Conservation (phyloP, 108 stramenopile species). For the Chaetoceros tenuissimus region DNA sequence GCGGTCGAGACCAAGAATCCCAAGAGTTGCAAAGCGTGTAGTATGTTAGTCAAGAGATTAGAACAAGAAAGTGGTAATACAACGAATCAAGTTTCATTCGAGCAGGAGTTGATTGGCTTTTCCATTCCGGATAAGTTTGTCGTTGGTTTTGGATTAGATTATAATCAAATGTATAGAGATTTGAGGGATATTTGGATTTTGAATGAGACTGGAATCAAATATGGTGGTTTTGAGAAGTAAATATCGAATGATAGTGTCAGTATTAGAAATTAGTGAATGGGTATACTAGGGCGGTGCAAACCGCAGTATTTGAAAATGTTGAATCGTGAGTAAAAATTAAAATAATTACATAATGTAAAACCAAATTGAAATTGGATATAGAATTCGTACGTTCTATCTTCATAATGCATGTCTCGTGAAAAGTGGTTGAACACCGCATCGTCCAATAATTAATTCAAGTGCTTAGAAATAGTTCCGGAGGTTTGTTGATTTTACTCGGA, state of each 20-base stretch:
- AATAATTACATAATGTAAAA: too few relatives aligned
- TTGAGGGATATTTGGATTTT: constrained; percentile 52
- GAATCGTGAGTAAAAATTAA: too few relatives aligned
- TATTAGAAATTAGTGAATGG: too few relatives aligned
- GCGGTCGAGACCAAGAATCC: constrained; percentile 18
- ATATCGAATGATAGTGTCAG: not conserved
- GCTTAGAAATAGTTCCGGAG: too few relatives aligned
- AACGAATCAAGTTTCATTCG: not conserved
- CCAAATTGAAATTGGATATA: too few relatives aligned
- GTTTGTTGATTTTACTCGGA: too few relatives aligned
- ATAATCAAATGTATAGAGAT: constrained; percentile 58
- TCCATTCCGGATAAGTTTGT: constrained; percentile 57
- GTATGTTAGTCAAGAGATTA: constrained; percentile 39
- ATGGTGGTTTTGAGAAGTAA: constrained; percentile 12
- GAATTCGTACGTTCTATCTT: too few relatives aligned
- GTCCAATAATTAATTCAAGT: too few relatives aligned
- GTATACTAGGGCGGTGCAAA: too few relatives aligned
- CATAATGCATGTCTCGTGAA: too few relatives aligned
- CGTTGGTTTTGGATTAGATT: constrained; percentile 58
- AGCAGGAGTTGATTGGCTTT: constrained; percentile 53
- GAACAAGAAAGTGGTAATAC: constrained; percentile 6
- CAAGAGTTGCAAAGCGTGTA: constrained; percentile 26
- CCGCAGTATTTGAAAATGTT: too few relatives aligned
- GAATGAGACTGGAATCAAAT: constrained; percentile 38
- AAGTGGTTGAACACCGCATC: too few relatives aligned